Conservation (phyloP, 2,329 filamentous ascomycete species). For the Sporothrix brasiliensis region DNA sequence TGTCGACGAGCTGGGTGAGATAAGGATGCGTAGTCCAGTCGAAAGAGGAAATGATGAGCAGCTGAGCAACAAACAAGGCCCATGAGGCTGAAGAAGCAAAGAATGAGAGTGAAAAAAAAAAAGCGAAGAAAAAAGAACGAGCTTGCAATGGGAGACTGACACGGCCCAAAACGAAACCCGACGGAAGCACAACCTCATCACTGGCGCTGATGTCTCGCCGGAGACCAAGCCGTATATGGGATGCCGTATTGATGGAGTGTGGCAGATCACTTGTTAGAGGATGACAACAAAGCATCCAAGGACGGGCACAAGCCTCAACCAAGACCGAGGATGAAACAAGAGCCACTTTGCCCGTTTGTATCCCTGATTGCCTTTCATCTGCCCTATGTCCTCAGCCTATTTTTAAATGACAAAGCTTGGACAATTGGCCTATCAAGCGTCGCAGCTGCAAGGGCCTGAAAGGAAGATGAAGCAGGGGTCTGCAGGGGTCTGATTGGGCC, state of each 20-base stretch:
- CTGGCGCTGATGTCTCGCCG: constrained; percentile 11
- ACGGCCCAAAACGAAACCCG: background rate
- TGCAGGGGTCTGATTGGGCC: constrained; percentile 17
- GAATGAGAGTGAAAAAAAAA: background rate
- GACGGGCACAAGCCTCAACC: constrained; percentile 10
- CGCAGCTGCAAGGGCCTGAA: background rate
- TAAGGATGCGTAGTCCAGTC: constrained; percentile 8
- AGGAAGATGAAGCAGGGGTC: constrained; percentile 9
- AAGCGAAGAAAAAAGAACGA: background rate
- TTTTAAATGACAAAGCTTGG: constrained; percentile 28
- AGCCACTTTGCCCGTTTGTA: constrained; percentile 20
- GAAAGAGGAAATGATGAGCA: constrained; percentile 29
- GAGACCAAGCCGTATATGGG: constrained; percentile 22
- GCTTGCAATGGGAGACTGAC: background rate
- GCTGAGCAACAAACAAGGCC: background rate
- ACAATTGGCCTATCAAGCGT: constrained; percentile 28
- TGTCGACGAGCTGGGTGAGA: constrained; percentile 17
- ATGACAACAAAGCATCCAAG: background rate
- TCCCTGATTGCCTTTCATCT: background rate
- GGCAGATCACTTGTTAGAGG: constrained; percentile 14
- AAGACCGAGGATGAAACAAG: constrained; percentile 21
- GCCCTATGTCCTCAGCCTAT: background rate
- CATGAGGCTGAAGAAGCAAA: constrained; percentile 13
- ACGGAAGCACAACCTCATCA: constrained; percentile 12
- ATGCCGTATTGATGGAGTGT: constrained; percentile 6